A percentile compares a stretch with the other conserved stretches of the same genome.
Evolutionary conservation across 1,139 yeast species (phyloP).

Genomic region (Diutina siamensis): DNA sequence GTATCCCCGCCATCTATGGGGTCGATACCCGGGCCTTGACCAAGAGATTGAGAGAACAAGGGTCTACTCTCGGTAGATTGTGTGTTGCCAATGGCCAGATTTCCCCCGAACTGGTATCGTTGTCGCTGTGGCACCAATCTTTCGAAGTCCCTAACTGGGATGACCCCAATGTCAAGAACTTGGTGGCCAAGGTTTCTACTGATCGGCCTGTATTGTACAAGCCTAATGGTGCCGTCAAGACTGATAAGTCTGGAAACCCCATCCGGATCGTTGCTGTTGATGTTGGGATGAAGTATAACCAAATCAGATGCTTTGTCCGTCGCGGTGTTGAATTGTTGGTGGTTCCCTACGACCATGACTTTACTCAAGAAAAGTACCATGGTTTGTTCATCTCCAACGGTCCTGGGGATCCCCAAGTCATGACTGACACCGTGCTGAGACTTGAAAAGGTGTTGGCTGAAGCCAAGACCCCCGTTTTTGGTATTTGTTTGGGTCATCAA

Average conservation of each 20-base stretch:
- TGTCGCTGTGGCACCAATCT: constrained; percentile 41
- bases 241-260: constrained; percentile 61
- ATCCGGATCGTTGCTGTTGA: constrained; percentile 84
- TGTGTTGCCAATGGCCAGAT: constrained; percentile 35
- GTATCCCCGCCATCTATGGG: constrained; percentile 94
- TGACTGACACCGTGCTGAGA: constrained; percentile 53
- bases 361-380: constrained; percentile 67
- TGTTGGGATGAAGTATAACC: constrained; percentile 97
- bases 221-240: constrained; percentile 39
- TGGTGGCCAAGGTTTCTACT: constrained; percentile 84
- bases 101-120: constrained; percentile 17
- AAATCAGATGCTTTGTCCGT: constrained; percentile 89
- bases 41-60: constrained; percentile 81
- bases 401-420: constrained; percentile 96
- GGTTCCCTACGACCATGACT: constrained; percentile 93
- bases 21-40: constrained; percentile 95
- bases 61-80: constrained; percentile 86
- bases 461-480: constrained; percentile 74
- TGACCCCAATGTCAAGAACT: constrained; percentile 84
- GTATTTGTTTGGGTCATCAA: constrained; percentile 99
- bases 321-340: constrained; percentile 95
- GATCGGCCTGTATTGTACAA: constrained; percentile 65
- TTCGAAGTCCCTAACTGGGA: constrained; percentile 80
- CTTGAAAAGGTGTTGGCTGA: constrained; percentile 45
- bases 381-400: constrained; percentile 97